Conservation (phyloP, 2,329 filamentous ascomycete genomes). For the Amauroascus niger region DNA sequence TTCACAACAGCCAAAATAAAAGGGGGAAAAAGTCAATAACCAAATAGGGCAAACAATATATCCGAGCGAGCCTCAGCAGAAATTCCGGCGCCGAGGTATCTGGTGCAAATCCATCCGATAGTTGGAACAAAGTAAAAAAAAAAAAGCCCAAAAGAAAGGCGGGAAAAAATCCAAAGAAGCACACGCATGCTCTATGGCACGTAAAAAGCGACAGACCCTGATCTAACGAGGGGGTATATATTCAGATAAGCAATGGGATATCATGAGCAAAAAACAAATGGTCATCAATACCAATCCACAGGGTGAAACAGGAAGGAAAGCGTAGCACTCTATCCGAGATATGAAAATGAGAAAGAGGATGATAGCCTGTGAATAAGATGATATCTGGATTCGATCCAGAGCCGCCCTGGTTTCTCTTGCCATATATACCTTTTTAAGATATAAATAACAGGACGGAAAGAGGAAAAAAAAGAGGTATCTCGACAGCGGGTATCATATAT, state of each 20-base stretch:
- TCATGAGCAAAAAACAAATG: slow-evolving; percentile 4
- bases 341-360: slow-evolving; percentile 3
- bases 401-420: slow-evolving; percentile 4
- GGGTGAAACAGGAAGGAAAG: slow-evolving; percentile 8
- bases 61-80: neutral
- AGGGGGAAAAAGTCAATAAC: too few relatives aligned
- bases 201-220: slow-evolving; percentile 11
- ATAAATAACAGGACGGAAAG: slow-evolving; percentile 6
- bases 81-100: neutral
- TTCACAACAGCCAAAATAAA: too few relatives aligned
- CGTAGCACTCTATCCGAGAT: slow-evolving; percentile 14
- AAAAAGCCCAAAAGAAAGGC: neutral
- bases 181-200: neutral
- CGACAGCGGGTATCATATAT: slow-evolving; percentile 13
- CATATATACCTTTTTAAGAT: slow-evolving; percentile 10
- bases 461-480: slow-evolving; percentile 8
- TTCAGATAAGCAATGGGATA: slow-evolving; percentile 2
- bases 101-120: neutral
- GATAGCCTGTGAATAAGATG: neutral
- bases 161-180: slow-evolving; percentile 1
- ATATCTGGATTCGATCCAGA: slow-evolving; percentile 4
- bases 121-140: neutral
- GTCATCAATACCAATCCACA: slow-evolving; percentile 9
- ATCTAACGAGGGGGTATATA: slow-evolving; percentile 17
- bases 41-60: neutral